Evolutionary conservation across 2,329 filamentous ascomycete genomes (phyloP).

Genomic region (Penicillium sp.): DNA sequence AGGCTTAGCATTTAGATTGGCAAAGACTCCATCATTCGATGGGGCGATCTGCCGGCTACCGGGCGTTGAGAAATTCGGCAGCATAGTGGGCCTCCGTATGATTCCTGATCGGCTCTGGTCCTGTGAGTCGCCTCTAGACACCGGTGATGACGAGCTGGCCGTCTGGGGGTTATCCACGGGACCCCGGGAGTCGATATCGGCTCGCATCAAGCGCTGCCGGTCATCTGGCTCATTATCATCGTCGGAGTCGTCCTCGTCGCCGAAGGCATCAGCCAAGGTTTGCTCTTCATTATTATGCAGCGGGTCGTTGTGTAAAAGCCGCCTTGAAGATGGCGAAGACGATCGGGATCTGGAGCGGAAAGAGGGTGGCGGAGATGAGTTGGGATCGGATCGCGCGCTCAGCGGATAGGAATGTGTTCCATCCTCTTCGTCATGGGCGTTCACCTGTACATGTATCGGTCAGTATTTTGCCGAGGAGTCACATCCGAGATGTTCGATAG

Average conservation of each 20-base stretch:
- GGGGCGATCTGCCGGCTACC: slow-evolving; percentile 63
- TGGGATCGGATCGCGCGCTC: slow-evolving; percentile 29
- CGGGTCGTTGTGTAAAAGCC: slow-evolving; percentile 56
- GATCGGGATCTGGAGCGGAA: slow-evolving; percentile 86
- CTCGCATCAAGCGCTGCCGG: slow-evolving; percentile 81
- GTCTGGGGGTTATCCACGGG: slow-evolving; percentile 33
- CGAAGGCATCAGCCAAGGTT: slow-evolving; percentile 91
- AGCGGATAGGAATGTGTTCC: slow-evolving; percentile 34
- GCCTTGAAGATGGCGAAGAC: slow-evolving; percentile 64
- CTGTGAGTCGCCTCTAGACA: slow-evolving; percentile 19
- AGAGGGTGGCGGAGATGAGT: slow-evolving; percentile 64
- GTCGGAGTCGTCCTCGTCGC: slow-evolving; percentile 72
- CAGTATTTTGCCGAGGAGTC: slow-evolving; percentile 13
- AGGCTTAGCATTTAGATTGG: slow-evolving; percentile 89
- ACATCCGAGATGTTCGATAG: slow-evolving; percentile 15
- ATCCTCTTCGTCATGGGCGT: slow-evolving; percentile 48
- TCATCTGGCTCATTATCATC: slow-evolving; percentile 74
- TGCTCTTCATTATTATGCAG: slow-evolving; percentile 65
- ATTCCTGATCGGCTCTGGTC: slow-evolving; percentile 30
- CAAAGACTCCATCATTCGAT: slow-evolving; percentile 94
- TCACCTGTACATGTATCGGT: slow-evolving; percentile 36
- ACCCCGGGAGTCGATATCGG: slow-evolving; percentile 47
- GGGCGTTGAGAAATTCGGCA: slow-evolving; percentile 53
- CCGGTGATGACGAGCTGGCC: slow-evolving; percentile 30
- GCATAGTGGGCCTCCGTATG: slow-evolving; percentile 54